Evolutionary conservation across 345 rosid genomes (phyloP).

Genomic region (Melaleuca quinquenervia): DNA sequence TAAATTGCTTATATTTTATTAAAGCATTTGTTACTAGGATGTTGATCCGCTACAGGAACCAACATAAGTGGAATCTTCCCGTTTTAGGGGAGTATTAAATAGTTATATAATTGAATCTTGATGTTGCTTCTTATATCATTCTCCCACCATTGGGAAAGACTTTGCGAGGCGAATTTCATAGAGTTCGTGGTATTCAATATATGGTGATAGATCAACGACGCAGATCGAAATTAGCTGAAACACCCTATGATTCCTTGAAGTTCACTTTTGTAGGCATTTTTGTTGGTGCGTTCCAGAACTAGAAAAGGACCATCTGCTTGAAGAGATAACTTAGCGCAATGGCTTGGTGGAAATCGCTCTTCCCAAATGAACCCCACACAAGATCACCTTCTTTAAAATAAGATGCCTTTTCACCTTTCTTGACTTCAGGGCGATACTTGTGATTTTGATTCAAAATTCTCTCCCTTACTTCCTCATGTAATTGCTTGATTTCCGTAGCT

Average conservation of each 20-base stretch:
- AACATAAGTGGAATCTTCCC: too few relatives aligned
- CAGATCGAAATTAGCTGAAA: not conserved
- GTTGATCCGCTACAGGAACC: too few relatives aligned
- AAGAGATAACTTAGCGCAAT: not conserved
- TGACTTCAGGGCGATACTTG: not conserved
- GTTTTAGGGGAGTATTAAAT: too few relatives aligned
- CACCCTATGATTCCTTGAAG: not conserved
- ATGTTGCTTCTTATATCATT: not conserved
- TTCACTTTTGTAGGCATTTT: not conserved
- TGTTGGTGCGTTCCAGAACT: not conserved
- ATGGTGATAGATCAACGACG: not conserved
- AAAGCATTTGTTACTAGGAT: too few relatives aligned
- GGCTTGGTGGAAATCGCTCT: not conserved
- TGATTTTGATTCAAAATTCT: rapidly evolving
- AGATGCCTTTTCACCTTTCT: not conserved
- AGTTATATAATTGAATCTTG: not conserved
- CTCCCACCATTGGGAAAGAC: not conserved
- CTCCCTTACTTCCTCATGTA: not conserved
- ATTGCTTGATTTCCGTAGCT: not conserved
- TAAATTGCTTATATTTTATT: too few relatives aligned
- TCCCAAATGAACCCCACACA: not conserved
- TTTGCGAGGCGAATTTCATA: not conserved
- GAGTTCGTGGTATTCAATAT: too few relatives aligned
- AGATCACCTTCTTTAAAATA: not conserved
- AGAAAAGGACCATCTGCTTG: not conserved